Base-by-base conservation (phyloP, 163 green algal genomes). In the Trebouxiophyceae sp. region DNA sequence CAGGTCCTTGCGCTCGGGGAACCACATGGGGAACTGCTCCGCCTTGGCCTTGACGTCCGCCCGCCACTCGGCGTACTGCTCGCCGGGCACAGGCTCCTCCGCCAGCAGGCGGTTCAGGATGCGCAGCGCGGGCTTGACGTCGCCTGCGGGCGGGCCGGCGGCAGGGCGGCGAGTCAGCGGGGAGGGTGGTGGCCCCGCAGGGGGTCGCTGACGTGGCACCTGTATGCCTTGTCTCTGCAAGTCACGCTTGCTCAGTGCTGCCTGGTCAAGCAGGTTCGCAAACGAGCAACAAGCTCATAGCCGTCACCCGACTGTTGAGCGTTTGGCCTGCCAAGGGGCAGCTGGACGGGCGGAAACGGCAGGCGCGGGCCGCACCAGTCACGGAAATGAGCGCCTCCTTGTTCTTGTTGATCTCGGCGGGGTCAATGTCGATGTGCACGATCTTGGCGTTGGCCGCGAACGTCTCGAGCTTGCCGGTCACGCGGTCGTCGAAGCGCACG, bases 371-470 rank as follows among this genome's bases (percentile, higher is more conserved):
- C 74, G 98, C 90, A 28, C 87, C 73, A 69, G 73, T 95, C 55
- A 97, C 63, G 4, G 90, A 78, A 57, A 97, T 83, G 74, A 95
- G 80, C 22, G 91, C 85, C 4, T 86, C 56, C 86, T 99, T 99
- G 92, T 99, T 99, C 86, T 99, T 99, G 78, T 89, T 70, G 73
- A 99, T 97, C 83, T 99, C 94, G 0, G 95, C 95, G 0, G 94
- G 86, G 80, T 99, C 95, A 63, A 99, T 95, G 77, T 99, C 95
- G 34, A 99, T 89, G 80, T 99, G 95, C 62, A 99, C 86, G 70
- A 99, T 97, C 67, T 79, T 81, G 8, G 94, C 81, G 30, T 81
- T 82, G 47, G 79, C 73, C 0, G 95, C 95, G 82, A 99, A 99
- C 5, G 84, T 75, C 72, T 99, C 93, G 57, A 99, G 86, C 85